Percentiles rank a stretch among this genome's conserved stretches.
Conservation (phyloP, 495 filamentous ascomycete species). For the Hyaloscypha variabilis region DNA sequence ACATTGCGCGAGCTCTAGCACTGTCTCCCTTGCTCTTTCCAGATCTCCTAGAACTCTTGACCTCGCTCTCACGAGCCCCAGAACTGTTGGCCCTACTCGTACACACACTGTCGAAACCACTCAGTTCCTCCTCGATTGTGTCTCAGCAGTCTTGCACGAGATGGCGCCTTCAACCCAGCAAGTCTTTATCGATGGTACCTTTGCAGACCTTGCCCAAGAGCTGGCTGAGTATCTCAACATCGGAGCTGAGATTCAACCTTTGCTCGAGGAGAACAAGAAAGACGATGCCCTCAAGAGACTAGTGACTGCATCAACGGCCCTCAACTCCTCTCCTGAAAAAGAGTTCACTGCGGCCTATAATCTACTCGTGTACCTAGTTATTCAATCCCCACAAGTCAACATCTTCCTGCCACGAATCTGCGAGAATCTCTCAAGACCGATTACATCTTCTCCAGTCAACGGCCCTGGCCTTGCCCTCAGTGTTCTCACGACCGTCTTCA, state of each 20-base stretch:
- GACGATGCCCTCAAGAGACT: constrained; percentile 90
- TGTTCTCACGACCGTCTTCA: constrained; percentile 94
- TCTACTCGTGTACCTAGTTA: constrained; percentile 88
- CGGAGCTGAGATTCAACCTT: constrained; percentile 69
- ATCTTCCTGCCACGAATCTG: constrained; percentile 87
- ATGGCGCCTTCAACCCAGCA: constrained; percentile 29
- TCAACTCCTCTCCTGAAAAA: constrained; percentile 89
- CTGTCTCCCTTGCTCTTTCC: no score
- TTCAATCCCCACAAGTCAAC: constrained; percentile 78
- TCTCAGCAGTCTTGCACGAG: constrained; percentile 6
- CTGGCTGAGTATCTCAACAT: constrained; percentile 62
- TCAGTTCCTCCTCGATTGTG: constrained; percentile 1
- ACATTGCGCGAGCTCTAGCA: no score
- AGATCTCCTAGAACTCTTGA: no score
- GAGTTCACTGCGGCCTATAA: constrained; percentile 96
- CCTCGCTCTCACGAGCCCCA: no score
- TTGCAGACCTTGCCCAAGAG: constrained; percentile 86
- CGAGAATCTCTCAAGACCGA: constrained; percentile 81
- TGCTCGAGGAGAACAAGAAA: constrained; percentile 72
- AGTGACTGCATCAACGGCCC: constrained; percentile 66
- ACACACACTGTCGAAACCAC: no score
- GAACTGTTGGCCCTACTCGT: no score
- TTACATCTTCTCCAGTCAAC: constrained; percentile 81
- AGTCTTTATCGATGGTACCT: constrained; percentile 87
- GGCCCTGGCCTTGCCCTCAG: constrained; percentile 83